These are phyloP conservation scores for Trichoderma harzianum DNA, from an alignment of 2,329 filamentous ascomycete species.

Conservation along the genomic window DNA sequence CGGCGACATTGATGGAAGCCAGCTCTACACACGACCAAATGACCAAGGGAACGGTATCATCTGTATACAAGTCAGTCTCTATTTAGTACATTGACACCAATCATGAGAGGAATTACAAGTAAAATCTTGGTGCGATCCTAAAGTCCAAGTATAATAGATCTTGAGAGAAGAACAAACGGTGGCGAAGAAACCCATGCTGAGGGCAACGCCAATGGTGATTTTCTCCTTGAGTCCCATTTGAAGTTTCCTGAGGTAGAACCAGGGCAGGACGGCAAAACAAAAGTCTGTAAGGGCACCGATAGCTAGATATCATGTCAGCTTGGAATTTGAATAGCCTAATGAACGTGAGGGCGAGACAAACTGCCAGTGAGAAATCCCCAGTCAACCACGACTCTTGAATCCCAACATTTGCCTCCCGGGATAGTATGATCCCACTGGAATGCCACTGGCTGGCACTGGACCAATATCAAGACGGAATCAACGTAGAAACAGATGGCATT, in stretches of 20 bases:
- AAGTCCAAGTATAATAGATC: not conserved
- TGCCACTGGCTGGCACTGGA: not conserved
- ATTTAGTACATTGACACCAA: not conserved
- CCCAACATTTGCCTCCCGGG: not conserved
- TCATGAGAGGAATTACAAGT: not conserved
- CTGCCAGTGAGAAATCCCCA: not conserved
- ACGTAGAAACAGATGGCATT: not conserved
- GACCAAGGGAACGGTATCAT: not conserved
- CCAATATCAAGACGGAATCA: not conserved
- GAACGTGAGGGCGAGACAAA: not conserved
- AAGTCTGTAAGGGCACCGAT: not conserved
- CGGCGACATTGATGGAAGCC: not conserved
- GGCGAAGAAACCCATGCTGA: not conserved
- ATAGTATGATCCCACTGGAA: not conserved
- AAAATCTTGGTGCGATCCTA: not conserved
- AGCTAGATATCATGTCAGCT: not conserved
- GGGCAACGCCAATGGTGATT: not conserved
- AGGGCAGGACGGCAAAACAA: not conserved
- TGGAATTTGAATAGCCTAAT: not conserved
- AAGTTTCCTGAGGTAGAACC: not conserved
- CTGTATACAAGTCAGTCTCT: not conserved
- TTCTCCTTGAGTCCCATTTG: not conserved
- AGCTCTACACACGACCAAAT: not conserved
- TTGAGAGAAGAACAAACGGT: not conserved
- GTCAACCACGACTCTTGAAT: not conserved